Evolutionary conservation across 352 stramenopile species (phyloP), one percentile per base, ranked within the genome.

Genomic region (Saprolegnia parasitica): DNA sequence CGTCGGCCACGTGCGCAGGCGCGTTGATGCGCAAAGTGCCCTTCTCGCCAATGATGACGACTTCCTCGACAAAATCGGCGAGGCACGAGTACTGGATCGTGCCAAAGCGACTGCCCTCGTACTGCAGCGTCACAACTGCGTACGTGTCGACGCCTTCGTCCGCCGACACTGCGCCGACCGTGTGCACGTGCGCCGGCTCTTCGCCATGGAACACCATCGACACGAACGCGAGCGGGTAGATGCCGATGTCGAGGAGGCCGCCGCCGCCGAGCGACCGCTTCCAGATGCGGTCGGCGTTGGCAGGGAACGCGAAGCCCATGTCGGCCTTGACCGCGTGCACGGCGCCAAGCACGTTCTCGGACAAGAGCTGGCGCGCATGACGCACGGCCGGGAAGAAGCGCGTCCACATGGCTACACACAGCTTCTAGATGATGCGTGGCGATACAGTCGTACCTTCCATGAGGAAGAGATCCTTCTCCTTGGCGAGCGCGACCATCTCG

Each of bases 381-480:
- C 78, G 78, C 20, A 89, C 76, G 2, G 75, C 80, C 0, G 88
- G 88, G 66, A 96, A 96, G 71, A 94, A 95, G 10, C 88, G 77
- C 23, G 88, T 93, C 88, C 85, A 96, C 71, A 81, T 73, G n/a
- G 40, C 50, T 20, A 46, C 11, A 54, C n/a, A 37, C 13, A 68
- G 6, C 23, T 21, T 8, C 39, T 23, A 40, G 6, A 67, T 50
- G 32, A 4, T 15, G 6, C 35, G 46, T 49, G 15, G 24, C 50
- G 42, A 52, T 16, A 45, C 47, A 20, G 56, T 35, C 54, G 88
- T 86, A 20, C 86, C 86, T 74, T 96, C 86, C 74, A 95, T 78
- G 21, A 96, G 71, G 72, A 96, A 93, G 6, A 91, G 71, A 1
- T 87, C 74, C 65, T 90, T 90, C 58, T 85, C 75, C 40, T 81